Conservation (phyloP, 257 asterid species). For the Anisodus tanguticus region DNA sequence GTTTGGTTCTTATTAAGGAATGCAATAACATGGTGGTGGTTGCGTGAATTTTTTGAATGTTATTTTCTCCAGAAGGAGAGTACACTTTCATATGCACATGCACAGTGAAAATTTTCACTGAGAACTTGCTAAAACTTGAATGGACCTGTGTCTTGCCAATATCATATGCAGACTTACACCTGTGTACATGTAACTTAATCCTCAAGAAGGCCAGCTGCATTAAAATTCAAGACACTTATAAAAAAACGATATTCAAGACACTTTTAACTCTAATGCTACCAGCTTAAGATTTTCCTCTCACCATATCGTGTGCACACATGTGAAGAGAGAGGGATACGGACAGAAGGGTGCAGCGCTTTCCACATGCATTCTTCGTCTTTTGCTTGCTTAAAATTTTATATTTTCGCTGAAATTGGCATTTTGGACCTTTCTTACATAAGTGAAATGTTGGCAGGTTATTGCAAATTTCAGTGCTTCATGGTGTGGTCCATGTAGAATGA, state of each 20-base stretch:
- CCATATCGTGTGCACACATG: not conserved
- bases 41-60: not conserved
- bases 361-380: not conserved
- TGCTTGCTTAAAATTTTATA: not conserved
- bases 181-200: conserved; percentile 1
- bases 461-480: conserved; percentile 97
- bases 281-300: not conserved
- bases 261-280: not conserved
- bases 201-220: not conserved
- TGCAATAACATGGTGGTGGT: conserved; percentile 13
- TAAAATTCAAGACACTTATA: not conserved
- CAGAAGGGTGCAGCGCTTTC: not conserved
- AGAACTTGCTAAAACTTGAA: not conserved
- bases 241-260: not conserved
- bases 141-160: not conserved
- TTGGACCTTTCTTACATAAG: conserved; percentile 5
- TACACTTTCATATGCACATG: conserved; percentile 6
- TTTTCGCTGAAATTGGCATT: not conserved
- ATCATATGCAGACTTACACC: not conserved
- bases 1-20: not conserved
- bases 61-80: not conserved
- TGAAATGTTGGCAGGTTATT: conserved; percentile 49
- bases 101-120: not conserved
- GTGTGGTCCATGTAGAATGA: conserved; percentile 96
- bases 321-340: conserved; percentile 4